These are phyloP conservation scores for Nigrospora oryzae DNA, from an alignment of 2,329 filamentous ascomycete genomes.

Conservation along the genomic window DNA sequence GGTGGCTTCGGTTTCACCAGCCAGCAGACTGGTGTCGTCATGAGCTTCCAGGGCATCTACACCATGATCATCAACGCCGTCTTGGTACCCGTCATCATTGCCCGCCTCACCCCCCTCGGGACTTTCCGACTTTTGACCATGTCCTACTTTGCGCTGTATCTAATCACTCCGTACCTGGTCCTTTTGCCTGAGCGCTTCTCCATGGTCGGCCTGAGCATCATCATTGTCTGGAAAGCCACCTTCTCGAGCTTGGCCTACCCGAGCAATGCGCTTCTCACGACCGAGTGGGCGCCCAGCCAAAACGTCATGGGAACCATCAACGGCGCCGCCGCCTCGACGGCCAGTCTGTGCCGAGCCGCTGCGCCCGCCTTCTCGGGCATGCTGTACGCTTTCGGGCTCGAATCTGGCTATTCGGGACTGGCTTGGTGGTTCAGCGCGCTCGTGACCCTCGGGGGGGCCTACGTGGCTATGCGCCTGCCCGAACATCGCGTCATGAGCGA, in stretches of 20 bases:
- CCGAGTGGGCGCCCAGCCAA: slow-evolving; percentile 78
- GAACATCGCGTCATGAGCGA: slow-evolving; percentile 45
- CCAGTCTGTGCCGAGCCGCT: slow-evolving; percentile 79
- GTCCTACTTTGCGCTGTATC: slow-evolving; percentile 80
- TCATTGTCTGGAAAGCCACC: slow-evolving; percentile 87
- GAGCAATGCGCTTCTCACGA: slow-evolving; percentile 78
- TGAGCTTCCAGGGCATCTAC: slow-evolving; percentile 82
- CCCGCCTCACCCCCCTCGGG: slow-evolving; percentile 66
- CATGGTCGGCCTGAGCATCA: slow-evolving; percentile 65
- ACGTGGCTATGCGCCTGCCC: slow-evolving; percentile 68
- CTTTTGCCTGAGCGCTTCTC: slow-evolving; percentile 66
- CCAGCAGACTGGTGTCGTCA: slow-evolving; percentile 77
- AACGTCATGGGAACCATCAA: slow-evolving; percentile 87
- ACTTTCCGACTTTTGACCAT: slow-evolving; percentile 77
- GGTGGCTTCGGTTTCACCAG: slow-evolving; percentile 80
- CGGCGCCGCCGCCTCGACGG: slow-evolving; percentile 82
- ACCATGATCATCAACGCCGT: slow-evolving; percentile 81
- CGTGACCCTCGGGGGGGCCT: slow-evolving; percentile 66
- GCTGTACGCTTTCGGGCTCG: slow-evolving; percentile 72
- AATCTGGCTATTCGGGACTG: slow-evolving; percentile 74
- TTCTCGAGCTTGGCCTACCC: slow-evolving; percentile 89
- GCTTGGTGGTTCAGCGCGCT: slow-evolving; percentile 88
- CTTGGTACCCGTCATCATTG: slow-evolving; percentile 71
- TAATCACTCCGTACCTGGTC: slow-evolving; percentile 81
- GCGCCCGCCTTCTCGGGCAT: slow-evolving; percentile 83